These are phyloP conservation scores for Termitomyces sp. DNA, from an alignment of 768 basidiomycete genomes.

Conservation along the genomic window DNA sequence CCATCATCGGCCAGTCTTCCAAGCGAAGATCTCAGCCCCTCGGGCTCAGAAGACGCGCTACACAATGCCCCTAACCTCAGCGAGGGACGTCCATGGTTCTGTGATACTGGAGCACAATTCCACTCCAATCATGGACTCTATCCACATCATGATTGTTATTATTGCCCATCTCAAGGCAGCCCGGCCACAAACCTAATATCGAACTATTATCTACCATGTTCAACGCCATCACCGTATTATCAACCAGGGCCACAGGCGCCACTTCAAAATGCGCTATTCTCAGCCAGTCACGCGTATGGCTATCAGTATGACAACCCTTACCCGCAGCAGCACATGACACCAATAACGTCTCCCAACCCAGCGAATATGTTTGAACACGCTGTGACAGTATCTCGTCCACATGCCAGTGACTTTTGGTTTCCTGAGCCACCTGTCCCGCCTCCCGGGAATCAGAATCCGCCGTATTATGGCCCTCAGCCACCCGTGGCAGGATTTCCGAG, in stretches of 20 bases:
- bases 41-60: constrained; percentile 23
- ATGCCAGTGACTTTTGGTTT: constrained; percentile 10
- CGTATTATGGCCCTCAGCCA: constrained; percentile 10
- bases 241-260: constrained; percentile 4
- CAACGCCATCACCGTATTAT: constrained; percentile 15
- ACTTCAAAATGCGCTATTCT: constrained; percentile 2
- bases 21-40: background rate
- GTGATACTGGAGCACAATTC: constrained; percentile 13
- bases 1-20: constrained; percentile 22
- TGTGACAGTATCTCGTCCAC: constrained; percentile 11
- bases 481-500: constrained; percentile 1
- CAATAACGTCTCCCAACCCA: constrained; percentile 3
- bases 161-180: constrained; percentile 25
- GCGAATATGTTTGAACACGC: constrained; percentile 22
- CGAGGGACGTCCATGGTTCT: constrained; percentile 2
- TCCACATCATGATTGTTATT: constrained; percentile 19
- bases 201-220: constrained; percentile 10
- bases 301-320: constrained; percentile 15
- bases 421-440: constrained; percentile 6
- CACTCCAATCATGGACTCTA: constrained; percentile 6
- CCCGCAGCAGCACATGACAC: constrained; percentile 7
- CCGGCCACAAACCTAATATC: background rate
- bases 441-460: background rate
- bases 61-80: constrained; percentile 27
- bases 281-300: constrained; percentile 6